A percentile compares a stretch with the other conserved stretches of the same genome.
phyloP scores from a whole-genome alignment of 768 basidiomycete genomes.

The Kwoniella sp. region DNA sequence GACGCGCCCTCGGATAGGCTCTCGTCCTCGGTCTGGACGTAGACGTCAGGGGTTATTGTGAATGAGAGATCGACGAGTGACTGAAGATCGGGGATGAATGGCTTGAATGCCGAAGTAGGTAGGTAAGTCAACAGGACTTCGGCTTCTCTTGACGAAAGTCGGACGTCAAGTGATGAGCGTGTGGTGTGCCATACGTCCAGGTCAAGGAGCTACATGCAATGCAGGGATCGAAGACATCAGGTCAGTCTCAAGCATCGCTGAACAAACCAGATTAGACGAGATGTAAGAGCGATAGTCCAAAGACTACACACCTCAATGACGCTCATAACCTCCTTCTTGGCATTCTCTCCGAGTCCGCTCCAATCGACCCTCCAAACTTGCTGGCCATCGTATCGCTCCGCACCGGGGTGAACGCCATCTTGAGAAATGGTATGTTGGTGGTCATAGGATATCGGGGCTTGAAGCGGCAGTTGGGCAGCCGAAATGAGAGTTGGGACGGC shows the following conservation, averaged over 20 bases:
- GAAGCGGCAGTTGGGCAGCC: neutral
- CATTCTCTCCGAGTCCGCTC: slow-evolving; percentile 6
- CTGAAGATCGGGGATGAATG: slow-evolving; percentile 38
- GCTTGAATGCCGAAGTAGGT: slow-evolving; percentile 11
- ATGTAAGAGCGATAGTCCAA: neutral
- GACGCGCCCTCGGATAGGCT: neutral
- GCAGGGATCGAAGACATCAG: neutral
- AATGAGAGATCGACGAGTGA: slow-evolving; percentile 30
- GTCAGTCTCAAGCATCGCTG: too few relatives aligned
- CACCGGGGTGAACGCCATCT: neutral
- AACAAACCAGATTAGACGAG: too few relatives aligned
- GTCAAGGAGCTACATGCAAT: slow-evolving; percentile 31
- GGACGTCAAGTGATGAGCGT: slow-evolving; percentile 39
- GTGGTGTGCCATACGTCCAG: slow-evolving; percentile 54
- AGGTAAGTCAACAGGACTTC: slow-evolving; percentile 14
- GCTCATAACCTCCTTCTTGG: slow-evolving; percentile 13
- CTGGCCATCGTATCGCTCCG: slow-evolving; percentile 33
- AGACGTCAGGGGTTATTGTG: neutral
- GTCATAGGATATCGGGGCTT: neutral
- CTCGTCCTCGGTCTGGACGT: neutral
- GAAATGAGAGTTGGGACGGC: neutral
- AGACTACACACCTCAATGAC: slow-evolving; percentile 38
- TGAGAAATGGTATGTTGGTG: neutral
- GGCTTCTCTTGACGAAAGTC: slow-evolving; percentile 20
- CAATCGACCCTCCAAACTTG: slow-evolving; percentile 44